These are phyloP conservation scores for Teratosphaeria viscida DNA, from an alignment of 2,329 filamentous ascomycete species.

Conservation along the genomic window DNA sequence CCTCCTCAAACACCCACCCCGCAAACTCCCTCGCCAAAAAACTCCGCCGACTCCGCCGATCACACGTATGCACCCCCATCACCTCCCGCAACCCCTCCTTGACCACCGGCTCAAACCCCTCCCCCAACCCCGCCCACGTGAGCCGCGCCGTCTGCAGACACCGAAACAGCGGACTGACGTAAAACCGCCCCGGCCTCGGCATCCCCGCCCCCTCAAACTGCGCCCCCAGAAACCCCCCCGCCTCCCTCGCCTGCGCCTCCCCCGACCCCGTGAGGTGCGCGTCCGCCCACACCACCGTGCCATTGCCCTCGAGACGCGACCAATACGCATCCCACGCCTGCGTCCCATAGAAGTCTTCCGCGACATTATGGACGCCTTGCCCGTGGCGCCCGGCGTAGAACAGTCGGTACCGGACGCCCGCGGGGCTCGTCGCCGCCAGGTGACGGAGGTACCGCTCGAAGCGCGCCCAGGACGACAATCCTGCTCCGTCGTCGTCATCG, in stretches of 20 bases:
- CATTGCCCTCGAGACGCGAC: conserved; percentile 54
- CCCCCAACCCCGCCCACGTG: conserved; percentile 46
- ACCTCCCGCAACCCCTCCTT: conserved; percentile 57
- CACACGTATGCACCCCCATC: conserved; percentile 59
- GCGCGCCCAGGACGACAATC: conserved; percentile 53
- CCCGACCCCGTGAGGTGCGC: conserved; percentile 51
- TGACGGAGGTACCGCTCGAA: conserved; percentile 48
- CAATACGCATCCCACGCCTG: conserved; percentile 60
- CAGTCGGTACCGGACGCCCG: conserved; percentile 51
- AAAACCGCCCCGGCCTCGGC: conserved; percentile 53
- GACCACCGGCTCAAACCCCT: conserved; percentile 51
- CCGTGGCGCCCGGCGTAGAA: conserved; percentile 61
- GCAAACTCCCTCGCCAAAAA: conserved; percentile 46
- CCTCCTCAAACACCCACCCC: conserved; percentile 46
- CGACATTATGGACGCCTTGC: conserved; percentile 53
- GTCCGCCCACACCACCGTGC: conserved; percentile 53
- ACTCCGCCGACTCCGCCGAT: conserved; percentile 47
- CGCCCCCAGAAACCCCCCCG: conserved; percentile 49
- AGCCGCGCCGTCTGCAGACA: conserved; percentile 53
- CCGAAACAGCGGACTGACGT: conserved; percentile 52
- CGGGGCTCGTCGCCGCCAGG: conserved; percentile 37
- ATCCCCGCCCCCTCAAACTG: conserved; percentile 45
- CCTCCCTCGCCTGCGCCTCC: conserved; percentile 45
- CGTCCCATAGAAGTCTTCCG: conserved; percentile 57
- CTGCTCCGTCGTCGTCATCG: conserved; percentile 24